Evolutionary conservation across 257 asterid genomes (phyloP), one percentile per base, ranked within the genome.

Genomic region (Rauvolfia tetraphylla): DNA sequence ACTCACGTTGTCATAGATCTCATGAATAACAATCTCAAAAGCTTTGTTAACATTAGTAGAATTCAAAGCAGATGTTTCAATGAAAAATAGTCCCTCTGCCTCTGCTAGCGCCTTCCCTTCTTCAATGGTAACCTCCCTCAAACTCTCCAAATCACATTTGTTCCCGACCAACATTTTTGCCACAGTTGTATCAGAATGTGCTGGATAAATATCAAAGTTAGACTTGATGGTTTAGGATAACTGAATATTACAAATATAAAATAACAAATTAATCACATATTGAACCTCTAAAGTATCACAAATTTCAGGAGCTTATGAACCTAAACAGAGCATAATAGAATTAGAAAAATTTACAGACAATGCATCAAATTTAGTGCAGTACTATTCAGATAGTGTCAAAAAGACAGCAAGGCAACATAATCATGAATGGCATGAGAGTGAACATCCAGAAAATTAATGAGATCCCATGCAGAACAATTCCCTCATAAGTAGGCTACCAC

Each of bases 61-160:
- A 78, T 81, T 82, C 1, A 81, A 78, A 5, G 85, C 85, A 17
- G 85, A 81, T 74, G 85, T 81, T 42, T 81, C 85, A 31, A 81
- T 78, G 67, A 81, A 81, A 70, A 81, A 81, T n/a, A 81, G 20
- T 38, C 79, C 85, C 67, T 81, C 79, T 9, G 79, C 70, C 66
- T 81, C 85, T 27, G 85, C 85, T 17, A 81, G 56, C 42, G 67
- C 74, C 12, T 79, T 79, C 13, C 82, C 85, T 68, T 81, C 85
- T 58, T 81, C 85, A 31, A 69, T 46, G 10, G 71, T 68, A 17
- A 81, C 85, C 4, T 61, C 79, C 34, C 85, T 68, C 46, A 81
- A 73, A 36, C 46, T 74, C 79, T 81, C 85, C 74, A 81, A 74
- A 56, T 81, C 85, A 69, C 81, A 77, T 81, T 81, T 81, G 72